A percentile compares a stretch with the other conserved stretches of the same genome.
These are phyloP conservation scores for Populus alba DNA, from an alignment of 345 rosid genomes.

Conservation along the genomic window DNA sequence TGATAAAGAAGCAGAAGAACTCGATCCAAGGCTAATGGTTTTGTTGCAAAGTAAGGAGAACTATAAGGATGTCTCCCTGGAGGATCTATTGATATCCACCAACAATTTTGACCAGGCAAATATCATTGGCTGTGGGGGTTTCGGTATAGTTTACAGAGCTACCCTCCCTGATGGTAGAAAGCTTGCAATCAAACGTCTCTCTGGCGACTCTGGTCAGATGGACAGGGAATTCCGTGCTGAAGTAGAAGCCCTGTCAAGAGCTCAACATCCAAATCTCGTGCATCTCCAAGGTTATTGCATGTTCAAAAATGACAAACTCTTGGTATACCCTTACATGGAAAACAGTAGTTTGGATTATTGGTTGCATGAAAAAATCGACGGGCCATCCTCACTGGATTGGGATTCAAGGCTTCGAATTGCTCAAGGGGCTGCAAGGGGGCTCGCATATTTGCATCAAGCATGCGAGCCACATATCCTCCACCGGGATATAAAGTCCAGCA, in stretches of 20 bases:
- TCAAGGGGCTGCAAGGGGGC: slow-evolving; percentile 73
- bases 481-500: slow-evolving; percentile 83
- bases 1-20: slow-evolving; percentile 47
- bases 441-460: slow-evolving; percentile 76
- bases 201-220: slow-evolving; percentile 93
- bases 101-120: slow-evolving; percentile 86
- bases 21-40: slow-evolving; percentile 52
- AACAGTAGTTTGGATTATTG: slow-evolving; percentile 96
- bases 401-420: slow-evolving; percentile 75
- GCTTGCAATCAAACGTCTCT: slow-evolving; percentile 85
- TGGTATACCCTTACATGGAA: slow-evolving; percentile 95
- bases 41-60: slow-evolving; percentile 56
- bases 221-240: slow-evolving; percentile 94
- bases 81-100: slow-evolving; percentile 75
- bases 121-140: slow-evolving; percentile 96
- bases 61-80: slow-evolving; percentile 49
- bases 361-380: slow-evolving; percentile 81
- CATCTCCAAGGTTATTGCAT: slow-evolving; percentile 90
- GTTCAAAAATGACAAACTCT: slow-evolving; percentile 58
- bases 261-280: slow-evolving; percentile 87
- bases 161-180: slow-evolving; percentile 67
- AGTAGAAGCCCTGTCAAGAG: slow-evolving; percentile 92
- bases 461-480: slow-evolving; percentile 87
- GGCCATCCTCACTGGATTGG: slow-evolving; percentile 53
- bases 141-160: slow-evolving; percentile 92